phyloP scores from a whole-genome alignment of 768 basidiomycete genomes.

The Heimioporus sp. region DNA sequence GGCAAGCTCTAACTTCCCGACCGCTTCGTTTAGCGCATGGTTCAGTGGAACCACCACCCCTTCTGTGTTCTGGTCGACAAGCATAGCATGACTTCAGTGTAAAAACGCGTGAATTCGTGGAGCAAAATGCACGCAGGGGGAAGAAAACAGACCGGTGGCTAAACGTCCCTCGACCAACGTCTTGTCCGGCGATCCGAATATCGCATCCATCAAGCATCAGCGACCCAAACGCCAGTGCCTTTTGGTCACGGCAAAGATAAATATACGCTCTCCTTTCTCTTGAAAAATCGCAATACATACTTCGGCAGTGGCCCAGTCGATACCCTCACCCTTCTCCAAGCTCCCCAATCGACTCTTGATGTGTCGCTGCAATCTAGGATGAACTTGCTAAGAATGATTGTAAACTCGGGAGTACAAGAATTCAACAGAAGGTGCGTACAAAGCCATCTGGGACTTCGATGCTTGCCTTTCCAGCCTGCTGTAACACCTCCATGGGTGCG shows the following conservation, averaged over 20 bases:
- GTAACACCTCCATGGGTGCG: conserved; percentile 49
- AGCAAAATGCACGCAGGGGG: not conserved
- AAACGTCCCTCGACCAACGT: conserved; percentile 89
- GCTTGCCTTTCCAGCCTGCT: conserved; percentile 63
- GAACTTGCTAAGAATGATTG: conserved; percentile 56
- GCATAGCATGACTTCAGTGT: conserved; percentile 71
- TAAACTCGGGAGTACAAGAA: not conserved
- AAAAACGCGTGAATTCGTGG: not conserved
- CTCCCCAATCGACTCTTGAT: conserved; percentile 73
- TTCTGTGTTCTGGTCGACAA: conserved; percentile 86
- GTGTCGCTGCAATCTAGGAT: conserved; percentile 75
- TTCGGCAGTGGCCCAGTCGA: conserved; percentile 92
- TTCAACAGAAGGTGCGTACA: conserved; percentile 43
- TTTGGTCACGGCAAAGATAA: not conserved
- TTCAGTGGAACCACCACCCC: conserved; percentile 81
- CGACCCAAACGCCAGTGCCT: conserved; percentile 88
- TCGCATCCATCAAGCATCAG: conserved; percentile 74
- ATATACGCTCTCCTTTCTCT: not conserved
- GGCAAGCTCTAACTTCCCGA: conserved; percentile 78
- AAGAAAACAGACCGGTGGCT: conserved; percentile 56
- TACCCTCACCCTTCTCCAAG: conserved; percentile 62
- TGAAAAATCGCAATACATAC: conserved; percentile 33
- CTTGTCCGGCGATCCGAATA: conserved; percentile 89
- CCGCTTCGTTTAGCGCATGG: conserved; percentile 48
- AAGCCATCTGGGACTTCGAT: conserved; percentile 58